Base-by-base conservation (phyloP, 148 eudicot species). In the Fagopyrum esculentum region DNA sequence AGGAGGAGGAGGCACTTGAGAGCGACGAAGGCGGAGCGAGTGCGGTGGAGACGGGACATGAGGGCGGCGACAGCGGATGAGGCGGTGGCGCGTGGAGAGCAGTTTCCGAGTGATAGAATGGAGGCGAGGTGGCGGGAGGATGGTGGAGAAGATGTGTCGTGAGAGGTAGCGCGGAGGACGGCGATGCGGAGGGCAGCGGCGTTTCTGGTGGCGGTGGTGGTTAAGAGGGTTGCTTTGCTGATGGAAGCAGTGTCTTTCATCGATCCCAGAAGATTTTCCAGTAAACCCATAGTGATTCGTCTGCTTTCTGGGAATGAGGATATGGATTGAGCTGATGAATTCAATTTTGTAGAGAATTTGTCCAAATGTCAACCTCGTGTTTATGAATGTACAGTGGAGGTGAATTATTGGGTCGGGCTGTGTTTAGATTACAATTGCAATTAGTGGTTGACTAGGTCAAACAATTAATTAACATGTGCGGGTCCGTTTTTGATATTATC, bases 1-100 rank as follows among this genome's bases (percentile, higher is more conserved):
- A 90, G 81, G 78, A 85, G 69, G 29, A 86, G 61, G 57, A 88
- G 91, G 69, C 83, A 86, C 66, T 90, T 90, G 54, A 88, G 76
- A 35, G 95, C 87, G 44, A 90, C 95, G 48, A 77, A 50, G 22
- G 87, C 82, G 51, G 87, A 80, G n/a, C 81, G 72, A 63, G 95
- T 90, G 82, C 81, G 80, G 86, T 82, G 91, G 56, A 90, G 88
- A 15, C 91, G 89, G 74, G 82, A 81, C 87, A 90, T 88, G 76
- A 90, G 82, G 73, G 86, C 73, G 79, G 78, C 61, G 66, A 88
- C 81, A 44, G 88, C 80, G 4, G 82, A 51, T 0, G 91, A 83
- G 74, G 74, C 74, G 15, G 51, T 22, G 30, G 74, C 52, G 55
- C 74, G 74, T 5, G 74, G 55, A 6, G 55, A 4, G 52, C 13